Conservation (phyloP, 2,329 filamentous ascomycete genomes). For the Helminthosporium solani region DNA sequence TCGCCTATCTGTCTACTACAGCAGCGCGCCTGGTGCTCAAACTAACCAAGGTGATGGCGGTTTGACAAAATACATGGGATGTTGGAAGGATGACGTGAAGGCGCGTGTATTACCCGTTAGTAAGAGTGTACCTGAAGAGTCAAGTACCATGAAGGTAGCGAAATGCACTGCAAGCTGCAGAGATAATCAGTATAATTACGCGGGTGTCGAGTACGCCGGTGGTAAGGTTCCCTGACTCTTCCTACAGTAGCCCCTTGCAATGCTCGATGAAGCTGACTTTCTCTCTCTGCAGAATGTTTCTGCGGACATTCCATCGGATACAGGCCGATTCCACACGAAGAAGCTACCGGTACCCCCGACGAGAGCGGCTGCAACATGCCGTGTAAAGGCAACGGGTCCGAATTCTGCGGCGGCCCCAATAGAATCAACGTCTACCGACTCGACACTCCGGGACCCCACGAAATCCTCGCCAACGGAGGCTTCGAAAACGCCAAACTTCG, state of each 20-base stretch:
- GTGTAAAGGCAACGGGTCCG: not conserved
- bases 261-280: not conserved
- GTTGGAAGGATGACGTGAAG: not conserved
- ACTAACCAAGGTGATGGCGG: not conserved
- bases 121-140: not conserved
- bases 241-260: too few species aligned
- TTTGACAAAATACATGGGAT: not conserved
- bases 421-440: conserved; percentile 2
- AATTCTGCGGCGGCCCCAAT: conserved; percentile 3
- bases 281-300: conserved; percentile 1
- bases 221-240: not conserved
- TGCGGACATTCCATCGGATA: not conserved
- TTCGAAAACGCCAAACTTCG: not conserved
- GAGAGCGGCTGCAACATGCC: conserved; percentile 4
- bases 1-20: conserved; percentile 19
- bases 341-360: not conserved
- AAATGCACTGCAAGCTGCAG: not conserved
- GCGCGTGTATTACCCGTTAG: not conserved
- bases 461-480: not conserved
- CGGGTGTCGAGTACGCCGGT: conserved; percentile 4
- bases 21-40: not conserved
- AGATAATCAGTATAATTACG: not conserved
- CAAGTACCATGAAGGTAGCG: not conserved
- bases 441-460: not conserved
- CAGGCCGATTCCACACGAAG: not conserved